phyloP scores from a whole-genome alignment of 164 flowering plant species.

The Stephania cephalantha region DNA sequence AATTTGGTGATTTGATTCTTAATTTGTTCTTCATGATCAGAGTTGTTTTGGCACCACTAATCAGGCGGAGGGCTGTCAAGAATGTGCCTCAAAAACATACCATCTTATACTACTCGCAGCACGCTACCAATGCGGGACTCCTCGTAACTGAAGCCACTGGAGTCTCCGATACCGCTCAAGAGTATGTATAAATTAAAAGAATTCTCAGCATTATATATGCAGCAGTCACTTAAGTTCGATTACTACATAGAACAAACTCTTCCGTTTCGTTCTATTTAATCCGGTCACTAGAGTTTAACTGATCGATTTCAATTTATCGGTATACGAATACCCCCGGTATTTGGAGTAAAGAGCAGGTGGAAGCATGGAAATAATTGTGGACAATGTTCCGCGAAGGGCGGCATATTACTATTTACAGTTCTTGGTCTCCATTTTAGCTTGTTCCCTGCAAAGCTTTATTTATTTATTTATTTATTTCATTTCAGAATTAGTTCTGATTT shows the following conservation, averaged over 20 bases:
- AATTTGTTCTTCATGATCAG: conserved; percentile 16
- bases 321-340: conserved; percentile 29
- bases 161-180: conserved; percentile 46
- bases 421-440: too few species aligned
- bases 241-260: too few species aligned
- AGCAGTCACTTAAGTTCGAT: neutral
- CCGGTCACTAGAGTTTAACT: too few species aligned
- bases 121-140: conserved; percentile 45
- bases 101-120: conserved; percentile 44
- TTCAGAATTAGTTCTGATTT: too few species aligned
- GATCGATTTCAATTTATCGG: neutral
- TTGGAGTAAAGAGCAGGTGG: conserved; percentile 31
- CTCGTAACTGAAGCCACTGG: conserved; percentile 48
- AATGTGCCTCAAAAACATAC: conserved; percentile 53
- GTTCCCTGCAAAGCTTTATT: too few species aligned
- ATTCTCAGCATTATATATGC: too few species aligned
- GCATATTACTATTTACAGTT: conserved; percentile 19
- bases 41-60: conserved; percentile 46
- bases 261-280: too few species aligned
- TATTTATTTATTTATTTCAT: too few species aligned
- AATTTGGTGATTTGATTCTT: too few species aligned
- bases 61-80: conserved; percentile 37
- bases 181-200: conserved; percentile 18
- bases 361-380: conserved; percentile 32
- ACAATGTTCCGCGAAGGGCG: conserved; percentile 33